phyloP scores from a whole-genome alignment of 176 grass and related monocot species.

The Triticum dicoccoides region DNA sequence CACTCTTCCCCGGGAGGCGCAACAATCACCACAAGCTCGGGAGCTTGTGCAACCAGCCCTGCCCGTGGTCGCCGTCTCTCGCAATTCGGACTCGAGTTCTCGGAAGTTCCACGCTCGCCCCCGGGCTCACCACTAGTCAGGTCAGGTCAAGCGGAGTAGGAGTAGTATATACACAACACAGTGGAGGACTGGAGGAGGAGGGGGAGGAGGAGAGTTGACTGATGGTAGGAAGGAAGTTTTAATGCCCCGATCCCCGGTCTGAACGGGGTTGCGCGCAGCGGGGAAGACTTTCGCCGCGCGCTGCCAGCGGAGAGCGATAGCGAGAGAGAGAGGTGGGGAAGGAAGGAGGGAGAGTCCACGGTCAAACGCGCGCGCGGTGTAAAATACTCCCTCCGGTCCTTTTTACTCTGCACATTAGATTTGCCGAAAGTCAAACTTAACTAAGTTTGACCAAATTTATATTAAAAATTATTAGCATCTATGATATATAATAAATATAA shows the following conservation, averaged over 20 bases:
- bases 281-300: neutral
- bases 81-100: neutral
- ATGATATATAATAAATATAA: no score
- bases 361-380: constrained; percentile 25
- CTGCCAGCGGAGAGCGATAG: neutral
- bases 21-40: neutral
- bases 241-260: neutral
- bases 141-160: neutral
- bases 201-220: constrained; percentile 20
- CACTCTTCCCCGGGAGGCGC: neutral
- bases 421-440: no score
- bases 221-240: neutral
- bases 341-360: neutral
- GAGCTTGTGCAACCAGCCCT: neutral
- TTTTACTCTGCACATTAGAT: no score
- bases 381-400: neutral
- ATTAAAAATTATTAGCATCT: no score
- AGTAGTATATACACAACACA: neutral
- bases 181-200: neutral
- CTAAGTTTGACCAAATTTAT: no score
- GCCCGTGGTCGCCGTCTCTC: neutral
- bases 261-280: constrained; percentile 3
- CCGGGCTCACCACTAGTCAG: neutral
- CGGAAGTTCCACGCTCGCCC: constrained; percentile 31
- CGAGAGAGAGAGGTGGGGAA: neutral